A percentile compares a stretch with the other conserved stretches of the same genome.
These are phyloP conservation scores for Vitis hybrid DNA, from an alignment of 177 flowering plant species.

Conservation along the genomic window DNA sequence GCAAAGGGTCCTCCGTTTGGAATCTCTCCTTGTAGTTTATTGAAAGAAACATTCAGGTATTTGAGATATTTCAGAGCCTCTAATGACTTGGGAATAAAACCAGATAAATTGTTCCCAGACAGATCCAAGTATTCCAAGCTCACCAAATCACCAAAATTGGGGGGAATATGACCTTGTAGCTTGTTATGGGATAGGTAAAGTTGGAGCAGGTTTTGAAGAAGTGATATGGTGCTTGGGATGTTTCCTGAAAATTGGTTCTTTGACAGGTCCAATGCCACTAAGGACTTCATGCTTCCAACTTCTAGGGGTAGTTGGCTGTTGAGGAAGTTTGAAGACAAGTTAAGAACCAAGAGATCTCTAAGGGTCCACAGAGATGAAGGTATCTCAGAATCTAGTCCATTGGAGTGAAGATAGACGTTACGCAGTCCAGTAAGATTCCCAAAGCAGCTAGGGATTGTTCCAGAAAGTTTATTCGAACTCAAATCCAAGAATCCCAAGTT, in stretches of 20 bases:
- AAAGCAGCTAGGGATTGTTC: background rate
- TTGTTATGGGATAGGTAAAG: conserved; percentile 9
- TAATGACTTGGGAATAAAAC: conserved; percentile 1
- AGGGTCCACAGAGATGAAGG: conserved; percentile 15
- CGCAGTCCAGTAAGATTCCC: conserved; percentile 1
- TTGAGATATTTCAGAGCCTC: no score
- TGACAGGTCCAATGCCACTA: no score
- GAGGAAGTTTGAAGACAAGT: conserved; percentile 10
- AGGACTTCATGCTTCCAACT: no score
- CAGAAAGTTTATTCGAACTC: conserved; percentile 2
- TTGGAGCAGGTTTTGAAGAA: conserved; percentile 3
- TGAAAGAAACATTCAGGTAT: no score
- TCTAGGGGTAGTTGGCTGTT: background rate
- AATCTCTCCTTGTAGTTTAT: no score
- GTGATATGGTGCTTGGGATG: conserved; percentile 15
- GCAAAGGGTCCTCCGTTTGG: no score
- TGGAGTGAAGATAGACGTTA: background rate
- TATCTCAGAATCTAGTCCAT: conserved; percentile 2
- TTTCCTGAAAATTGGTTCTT: conserved; percentile 6
- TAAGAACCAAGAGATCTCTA: background rate
- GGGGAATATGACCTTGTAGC: background rate
- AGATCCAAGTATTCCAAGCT: conserved; percentile 15
- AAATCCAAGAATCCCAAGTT: conserved; percentile 2
- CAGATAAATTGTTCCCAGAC: conserved; percentile 11
- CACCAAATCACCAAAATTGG: conserved; percentile 1